These are phyloP conservation scores for Bruguiera hainesii DNA, from an alignment of 441 rosid genomes.

Conservation along the genomic window DNA sequence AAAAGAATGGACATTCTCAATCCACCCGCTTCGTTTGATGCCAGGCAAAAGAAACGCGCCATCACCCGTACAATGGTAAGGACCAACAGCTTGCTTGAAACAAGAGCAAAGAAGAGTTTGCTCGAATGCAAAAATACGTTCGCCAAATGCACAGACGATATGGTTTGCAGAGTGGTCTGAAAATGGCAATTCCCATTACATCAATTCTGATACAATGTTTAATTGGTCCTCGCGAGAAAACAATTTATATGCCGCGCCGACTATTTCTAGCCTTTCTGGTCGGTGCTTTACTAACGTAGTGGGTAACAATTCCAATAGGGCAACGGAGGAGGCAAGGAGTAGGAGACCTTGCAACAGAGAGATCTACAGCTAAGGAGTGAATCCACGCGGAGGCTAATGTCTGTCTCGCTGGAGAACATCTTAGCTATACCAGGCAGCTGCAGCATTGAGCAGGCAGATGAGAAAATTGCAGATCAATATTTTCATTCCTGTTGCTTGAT, in stretches of 20 bases:
- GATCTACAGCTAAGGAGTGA: conserved; percentile 83
- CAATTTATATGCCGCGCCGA: conserved; percentile 15
- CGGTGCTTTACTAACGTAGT: conserved; percentile 67
- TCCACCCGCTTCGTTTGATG: too few species aligned
- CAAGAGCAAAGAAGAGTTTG: too few species aligned
- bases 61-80: too few species aligned
- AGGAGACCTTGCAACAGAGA: conserved; percentile 73
- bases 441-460: not conserved
- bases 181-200: not conserved
- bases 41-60: too few species aligned
- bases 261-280: conserved; percentile 24
- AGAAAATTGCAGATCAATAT: not conserved
- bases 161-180: not conserved
- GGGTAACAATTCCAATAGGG: conserved; percentile 75
- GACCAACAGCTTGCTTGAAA: too few species aligned
- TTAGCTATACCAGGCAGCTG: conserved; percentile 79
- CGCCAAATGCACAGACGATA: too few species aligned
- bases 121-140: too few species aligned
- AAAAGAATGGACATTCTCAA: too few species aligned
- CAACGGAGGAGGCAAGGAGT: conserved; percentile 80
- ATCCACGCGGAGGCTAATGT: conserved; percentile 93
- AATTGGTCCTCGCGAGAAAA: too few species aligned
- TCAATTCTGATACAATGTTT: not conserved
- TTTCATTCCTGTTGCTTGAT: not conserved
- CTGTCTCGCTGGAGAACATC: conserved; percentile 77